Evolutionary conservation across 495 filamentous ascomycete species (phyloP).

Genomic region (Penicillium pulvis): DNA sequence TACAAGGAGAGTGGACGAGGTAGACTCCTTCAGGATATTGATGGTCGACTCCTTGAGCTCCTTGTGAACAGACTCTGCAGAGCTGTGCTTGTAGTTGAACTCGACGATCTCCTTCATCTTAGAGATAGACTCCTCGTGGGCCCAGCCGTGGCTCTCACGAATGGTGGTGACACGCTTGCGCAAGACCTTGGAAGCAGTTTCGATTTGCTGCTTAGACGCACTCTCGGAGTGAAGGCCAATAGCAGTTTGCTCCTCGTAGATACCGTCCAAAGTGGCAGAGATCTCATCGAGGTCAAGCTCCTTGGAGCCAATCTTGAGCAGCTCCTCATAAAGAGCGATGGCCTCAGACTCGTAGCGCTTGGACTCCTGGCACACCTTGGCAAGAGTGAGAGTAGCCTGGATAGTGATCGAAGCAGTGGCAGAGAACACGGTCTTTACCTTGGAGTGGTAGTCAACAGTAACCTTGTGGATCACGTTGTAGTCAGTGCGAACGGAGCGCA

Average conservation of each 20-base stretch:
- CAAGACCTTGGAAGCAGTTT: constrained; percentile 29
- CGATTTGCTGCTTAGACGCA: constrained; percentile 27
- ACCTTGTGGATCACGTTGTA: constrained; percentile 36
- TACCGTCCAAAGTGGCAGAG: constrained; percentile 34
- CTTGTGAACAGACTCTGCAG: constrained; percentile 22
- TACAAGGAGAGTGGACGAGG: constrained; percentile 26
- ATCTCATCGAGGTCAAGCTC: constrained; percentile 39
- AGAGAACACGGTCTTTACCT: constrained; percentile 35
- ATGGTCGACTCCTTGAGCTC: constrained; percentile 38
- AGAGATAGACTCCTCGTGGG: constrained; percentile 38
- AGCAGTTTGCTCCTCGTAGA: constrained; percentile 39
- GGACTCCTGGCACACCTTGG: constrained; percentile 39
- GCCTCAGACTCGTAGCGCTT: constrained; percentile 38
- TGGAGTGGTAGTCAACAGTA: constrained; percentile 35
- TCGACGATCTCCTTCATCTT: constrained; percentile 36
- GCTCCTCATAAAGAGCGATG: constrained; percentile 33
- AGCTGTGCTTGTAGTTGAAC: constrained; percentile 33
- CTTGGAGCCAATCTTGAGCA: constrained; percentile 30
- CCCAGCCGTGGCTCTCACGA: constrained; percentile 38
- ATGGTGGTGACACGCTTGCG: constrained; percentile 31
- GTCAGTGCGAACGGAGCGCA: constrained; percentile 34
- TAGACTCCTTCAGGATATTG: constrained; percentile 35
- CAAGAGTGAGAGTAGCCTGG: constrained; percentile 37
- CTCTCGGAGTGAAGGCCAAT: constrained; percentile 21
- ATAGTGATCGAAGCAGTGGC: constrained; percentile 39